These are phyloP conservation scores for Penicillium soppii DNA, from an alignment of 495 filamentous ascomycete genomes.

Conservation along the genomic window DNA sequence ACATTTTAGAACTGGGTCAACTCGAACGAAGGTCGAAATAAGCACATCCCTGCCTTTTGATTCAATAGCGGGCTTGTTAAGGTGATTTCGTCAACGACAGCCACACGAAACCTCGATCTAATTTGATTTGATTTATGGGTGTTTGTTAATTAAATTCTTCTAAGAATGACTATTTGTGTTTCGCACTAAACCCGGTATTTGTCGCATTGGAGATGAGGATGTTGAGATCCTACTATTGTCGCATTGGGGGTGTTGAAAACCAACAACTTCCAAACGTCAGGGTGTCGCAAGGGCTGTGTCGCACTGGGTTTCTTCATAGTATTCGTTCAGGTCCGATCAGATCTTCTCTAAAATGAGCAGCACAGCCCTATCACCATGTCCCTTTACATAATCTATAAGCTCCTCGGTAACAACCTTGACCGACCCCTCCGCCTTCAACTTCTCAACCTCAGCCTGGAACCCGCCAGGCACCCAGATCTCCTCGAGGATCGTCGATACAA, in stretches of 20 bases:
- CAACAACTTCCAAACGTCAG: not conserved
- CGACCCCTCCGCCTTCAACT: conserved; percentile 25
- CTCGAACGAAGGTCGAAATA: not conserved
- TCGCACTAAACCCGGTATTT: not conserved
- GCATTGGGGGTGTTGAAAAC: conserved; percentile 6
- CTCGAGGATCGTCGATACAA: conserved; percentile 45
- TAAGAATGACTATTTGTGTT: not conserved
- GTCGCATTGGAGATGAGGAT: conserved; percentile 6
- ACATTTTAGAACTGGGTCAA: not conserved
- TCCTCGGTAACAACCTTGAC: conserved; percentile 32
- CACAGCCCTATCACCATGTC: conserved; percentile 37
- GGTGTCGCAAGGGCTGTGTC: conserved; percentile 1
- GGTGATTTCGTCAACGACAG: not conserved
- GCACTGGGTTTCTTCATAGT: not conserved
- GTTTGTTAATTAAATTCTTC: not conserved
- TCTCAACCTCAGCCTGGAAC: conserved; percentile 40
- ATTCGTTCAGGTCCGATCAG: conserved; percentile 15
- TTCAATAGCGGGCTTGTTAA: not conserved
- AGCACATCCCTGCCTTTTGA: not conserved
- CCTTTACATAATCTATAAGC: conserved; percentile 38
- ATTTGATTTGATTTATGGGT: not conserved
- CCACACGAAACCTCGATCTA: not conserved
- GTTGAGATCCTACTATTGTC: conserved; percentile 2
- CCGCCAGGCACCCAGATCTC: conserved; percentile 39
- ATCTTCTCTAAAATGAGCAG: conserved; percentile 35